These are phyloP conservation scores for Mycena citricolor DNA, from an alignment of 1,284 basidiomycete species.

Conservation along the genomic window DNA sequence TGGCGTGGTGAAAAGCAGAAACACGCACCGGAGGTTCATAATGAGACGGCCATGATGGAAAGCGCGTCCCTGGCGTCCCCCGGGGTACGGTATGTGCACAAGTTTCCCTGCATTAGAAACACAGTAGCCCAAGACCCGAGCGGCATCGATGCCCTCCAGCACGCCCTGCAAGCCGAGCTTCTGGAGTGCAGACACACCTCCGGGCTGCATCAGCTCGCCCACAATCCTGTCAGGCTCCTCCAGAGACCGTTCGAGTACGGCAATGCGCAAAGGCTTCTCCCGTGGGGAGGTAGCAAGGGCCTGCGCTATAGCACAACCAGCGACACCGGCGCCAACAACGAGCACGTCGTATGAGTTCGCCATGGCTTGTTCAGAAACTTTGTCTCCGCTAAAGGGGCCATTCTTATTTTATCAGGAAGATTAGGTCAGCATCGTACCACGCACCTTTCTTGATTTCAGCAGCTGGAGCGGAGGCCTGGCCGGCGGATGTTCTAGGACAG, in stretches of 20 bases:
- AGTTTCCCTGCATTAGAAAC: conserved; percentile 39
- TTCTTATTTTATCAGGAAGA: too few species aligned
- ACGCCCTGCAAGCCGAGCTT: conserved; percentile 76
- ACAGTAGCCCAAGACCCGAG: conserved; percentile 86
- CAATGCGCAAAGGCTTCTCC: conserved; percentile 67
- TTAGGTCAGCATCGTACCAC: too few species aligned
- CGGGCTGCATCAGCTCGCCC: conserved; percentile 95
- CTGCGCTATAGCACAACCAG: conserved; percentile 76
- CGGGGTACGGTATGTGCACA: conserved; percentile 87
- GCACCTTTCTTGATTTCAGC: too few species aligned
- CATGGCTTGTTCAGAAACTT: conserved; percentile 20
- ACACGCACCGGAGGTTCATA: conserved; percentile 60
- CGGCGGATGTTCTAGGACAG: too few species aligned
- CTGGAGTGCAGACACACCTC: conserved; percentile 79
- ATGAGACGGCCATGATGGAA: conserved; percentile 98
- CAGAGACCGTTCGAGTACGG: conserved; percentile 85
- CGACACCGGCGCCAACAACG: conserved; percentile 89
- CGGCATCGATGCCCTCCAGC: conserved; percentile 86
- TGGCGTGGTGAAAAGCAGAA: not conserved
- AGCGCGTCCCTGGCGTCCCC: conserved; percentile 67
- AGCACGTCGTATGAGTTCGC: conserved; percentile 64
- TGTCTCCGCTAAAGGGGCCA: too few species aligned
- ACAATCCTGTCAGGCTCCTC: conserved; percentile 95
- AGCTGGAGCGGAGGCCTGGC: too few species aligned
- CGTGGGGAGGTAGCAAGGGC: conserved; percentile 59